A percentile compares a stretch with the other conserved stretches of the same genome.
Evolutionary conservation across 768 basidiomycete genomes (phyloP).

Genomic region (Hemileccinum rubropunctum): DNA sequence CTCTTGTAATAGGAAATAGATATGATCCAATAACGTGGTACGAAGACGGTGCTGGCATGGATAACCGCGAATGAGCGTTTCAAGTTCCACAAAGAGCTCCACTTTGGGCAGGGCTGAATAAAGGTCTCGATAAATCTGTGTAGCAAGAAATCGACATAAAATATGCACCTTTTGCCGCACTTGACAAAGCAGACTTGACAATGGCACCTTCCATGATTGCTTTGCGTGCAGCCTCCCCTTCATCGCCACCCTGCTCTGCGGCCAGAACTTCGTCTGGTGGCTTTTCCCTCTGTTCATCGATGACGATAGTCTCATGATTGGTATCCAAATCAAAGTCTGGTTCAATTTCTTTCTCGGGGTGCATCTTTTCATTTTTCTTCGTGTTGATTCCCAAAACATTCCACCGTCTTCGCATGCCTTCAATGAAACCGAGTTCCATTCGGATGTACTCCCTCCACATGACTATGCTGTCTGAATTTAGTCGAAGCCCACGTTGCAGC

Average conservation of each 20-base stretch:
- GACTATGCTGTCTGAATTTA: constrained; percentile 67
- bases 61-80: constrained; percentile 40
- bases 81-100: constrained; percentile 41
- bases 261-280: constrained; percentile 28
- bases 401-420: constrained; percentile 78
- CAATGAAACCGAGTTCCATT: constrained; percentile 86
- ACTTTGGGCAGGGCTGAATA: constrained; percentile 39
- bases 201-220: constrained; percentile 78
- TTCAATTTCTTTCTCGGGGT: constrained; percentile 19
- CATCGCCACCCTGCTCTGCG: constrained; percentile 40
- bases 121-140: constrained; percentile 5
- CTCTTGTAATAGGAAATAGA: constrained; percentile 40
- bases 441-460: constrained; percentile 90
- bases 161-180: constrained; percentile 66
- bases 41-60: constrained; percentile 42
- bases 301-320: constrained; percentile 10
- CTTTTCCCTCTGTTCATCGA: constrained; percentile 21
- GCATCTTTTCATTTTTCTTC: constrained; percentile 11
- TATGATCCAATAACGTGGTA: constrained; percentile 38
- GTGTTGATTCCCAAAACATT: constrained; percentile 64
- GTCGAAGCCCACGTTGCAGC: constrained; percentile 80
- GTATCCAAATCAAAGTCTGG: constrained; percentile 23
- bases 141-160: constrained; percentile 12
- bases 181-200: constrained; percentile 71
- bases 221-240: constrained; percentile 54